Evolutionary conservation across 1,284 basidiomycete genomes (phyloP).

Genomic region (Malassezia obtusa): DNA sequence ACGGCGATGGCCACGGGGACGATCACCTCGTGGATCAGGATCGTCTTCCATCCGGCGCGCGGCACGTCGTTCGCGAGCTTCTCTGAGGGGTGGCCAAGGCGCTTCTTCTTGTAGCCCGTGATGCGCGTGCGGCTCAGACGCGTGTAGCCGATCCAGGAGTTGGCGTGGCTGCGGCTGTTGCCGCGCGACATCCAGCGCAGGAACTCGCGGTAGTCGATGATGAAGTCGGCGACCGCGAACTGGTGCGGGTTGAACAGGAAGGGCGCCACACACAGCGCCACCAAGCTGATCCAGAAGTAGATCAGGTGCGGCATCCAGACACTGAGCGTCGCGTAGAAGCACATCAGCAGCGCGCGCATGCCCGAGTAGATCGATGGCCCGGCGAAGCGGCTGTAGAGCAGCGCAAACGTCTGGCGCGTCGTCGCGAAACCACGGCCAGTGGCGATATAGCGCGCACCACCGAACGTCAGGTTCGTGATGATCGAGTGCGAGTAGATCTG

Average conservation of each 20-base stretch:
- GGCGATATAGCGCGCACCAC: conserved; percentile 48
- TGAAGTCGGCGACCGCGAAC: conserved; percentile 45
- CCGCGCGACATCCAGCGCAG: conserved; percentile 48
- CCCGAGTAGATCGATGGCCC: conserved; percentile 47
- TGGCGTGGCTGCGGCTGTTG: conserved; percentile 47
- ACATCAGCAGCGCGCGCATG: conserved; percentile 40
- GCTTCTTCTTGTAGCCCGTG: conserved; percentile 49
- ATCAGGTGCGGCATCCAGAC: conserved; percentile 48
- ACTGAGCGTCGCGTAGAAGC: conserved; percentile 46
- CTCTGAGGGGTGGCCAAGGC: conserved; percentile 47
- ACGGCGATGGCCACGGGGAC: conserved; percentile 42
- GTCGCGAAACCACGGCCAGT: conserved; percentile 48
- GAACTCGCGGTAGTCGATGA: conserved; percentile 49
- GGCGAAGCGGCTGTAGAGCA: conserved; percentile 47
- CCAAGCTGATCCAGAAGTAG: conserved; percentile 48
- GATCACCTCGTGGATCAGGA: conserved; percentile 42
- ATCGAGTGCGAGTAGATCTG: conserved; percentile 48
- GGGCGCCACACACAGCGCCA: conserved; percentile 45
- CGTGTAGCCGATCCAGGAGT: conserved; percentile 49
- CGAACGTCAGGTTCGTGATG: conserved; percentile 47
- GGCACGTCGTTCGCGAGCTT: conserved; percentile 46
- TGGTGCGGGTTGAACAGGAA: conserved; percentile 49
- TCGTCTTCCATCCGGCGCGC: conserved; percentile 45
- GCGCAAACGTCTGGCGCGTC: conserved; percentile 42
- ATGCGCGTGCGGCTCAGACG: conserved; percentile 47